Evolutionary conservation across 2,329 filamentous ascomycete species (phyloP), one percentile per base, ranked within the genome.

Genomic region (Cordyceps pruinosa): DNA sequence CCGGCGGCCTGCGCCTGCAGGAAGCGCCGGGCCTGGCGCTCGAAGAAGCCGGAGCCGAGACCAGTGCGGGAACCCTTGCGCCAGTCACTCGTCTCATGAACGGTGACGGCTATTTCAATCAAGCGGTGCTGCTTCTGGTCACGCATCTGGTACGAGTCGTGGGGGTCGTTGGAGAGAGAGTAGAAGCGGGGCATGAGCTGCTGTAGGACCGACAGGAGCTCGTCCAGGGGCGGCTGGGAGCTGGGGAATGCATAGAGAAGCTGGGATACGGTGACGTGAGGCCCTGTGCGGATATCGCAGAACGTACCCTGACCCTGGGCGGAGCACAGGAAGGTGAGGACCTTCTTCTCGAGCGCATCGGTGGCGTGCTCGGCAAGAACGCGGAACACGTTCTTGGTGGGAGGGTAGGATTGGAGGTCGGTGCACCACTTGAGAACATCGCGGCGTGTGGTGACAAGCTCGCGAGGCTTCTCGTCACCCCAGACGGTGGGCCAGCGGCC

Each of bases 171-270:
- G 55, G 92, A 97, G 15, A 99, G 84, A 4, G 93, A 97, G 76
- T 99, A 99, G 77, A 99, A 99, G 59, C 94, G 89, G 3, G 94
- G 94, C 93, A 97, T 97, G 52, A 97, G 81, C 49, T 90, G 88
- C 65, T 88, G 89, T 54, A 97, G 82, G 44, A 88, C 82, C 2
- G 88, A 89, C 35, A 97, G 80, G 12, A 99, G 78, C 59, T 85
- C 78, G 56, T 94, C 89, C 65, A 99, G 78, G 4, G 93, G 91
- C 54, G 94, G 94, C 69, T 90, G 89, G 7, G 90, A 85, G 41
- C 90, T 96, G 2, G 94, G 91, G 77, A 99, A 99, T 2, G 94
- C 94, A 67, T 88, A 81, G 30, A 99, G 82, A 7, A 99, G 80
- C 74, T 97, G 94, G 17, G 86, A 80, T 21, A 99, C 74, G 35